Percentiles rank a stretch among this genome's conserved stretches.
Evolutionary conservation across 192 early-diverging fungal species (phyloP).

Genomic region (Neocallimastix lanati): DNA sequence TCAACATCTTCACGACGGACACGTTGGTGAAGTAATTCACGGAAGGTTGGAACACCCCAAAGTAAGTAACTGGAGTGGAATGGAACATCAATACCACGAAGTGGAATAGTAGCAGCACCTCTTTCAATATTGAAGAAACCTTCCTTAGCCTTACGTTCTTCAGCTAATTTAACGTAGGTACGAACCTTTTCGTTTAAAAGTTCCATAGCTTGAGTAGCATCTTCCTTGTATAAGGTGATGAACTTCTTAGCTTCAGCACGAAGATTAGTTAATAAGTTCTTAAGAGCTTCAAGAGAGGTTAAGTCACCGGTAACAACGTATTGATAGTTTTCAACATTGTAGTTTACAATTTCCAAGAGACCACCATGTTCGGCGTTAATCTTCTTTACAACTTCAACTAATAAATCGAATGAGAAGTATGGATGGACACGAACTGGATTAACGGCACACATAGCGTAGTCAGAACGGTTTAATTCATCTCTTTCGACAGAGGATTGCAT

Average conservation of each 20-base stretch:
- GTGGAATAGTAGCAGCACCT: conserved; percentile 76
- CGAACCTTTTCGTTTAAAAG: conserved; percentile 57
- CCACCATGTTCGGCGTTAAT: conserved; percentile 60
- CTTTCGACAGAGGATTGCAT: conserved; percentile 86
- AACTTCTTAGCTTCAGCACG: conserved; percentile 45
- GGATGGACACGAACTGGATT: conserved; percentile 73
- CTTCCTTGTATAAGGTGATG: conserved; percentile 33
- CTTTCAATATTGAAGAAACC: conserved; percentile 57
- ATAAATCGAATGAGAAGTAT: conserved; percentile 67
- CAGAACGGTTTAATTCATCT: conserved; percentile 55
- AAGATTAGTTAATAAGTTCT: conserved; percentile 68
- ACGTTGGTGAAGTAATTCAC: conserved; percentile 64
- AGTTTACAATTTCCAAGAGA: conserved; percentile 88
- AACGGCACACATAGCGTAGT: conserved; percentile 87
- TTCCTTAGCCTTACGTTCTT: conserved; percentile 31
- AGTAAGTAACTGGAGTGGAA: conserved; percentile 91
- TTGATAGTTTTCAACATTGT: conserved; percentile 93
- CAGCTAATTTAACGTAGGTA: conserved; percentile 43
- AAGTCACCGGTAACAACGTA: conserved; percentile 83
- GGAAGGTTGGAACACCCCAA: conserved; percentile 82
- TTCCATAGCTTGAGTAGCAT: conserved; percentile 61
- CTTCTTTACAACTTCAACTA: conserved; percentile 60
- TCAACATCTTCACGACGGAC: conserved; percentile 66
- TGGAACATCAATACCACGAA: conserved; percentile 85
- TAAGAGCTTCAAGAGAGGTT: conserved; percentile 60